phyloP scores from a whole-genome alignment of 1,139 yeast species.

The Protomyces inundatus region DNA sequence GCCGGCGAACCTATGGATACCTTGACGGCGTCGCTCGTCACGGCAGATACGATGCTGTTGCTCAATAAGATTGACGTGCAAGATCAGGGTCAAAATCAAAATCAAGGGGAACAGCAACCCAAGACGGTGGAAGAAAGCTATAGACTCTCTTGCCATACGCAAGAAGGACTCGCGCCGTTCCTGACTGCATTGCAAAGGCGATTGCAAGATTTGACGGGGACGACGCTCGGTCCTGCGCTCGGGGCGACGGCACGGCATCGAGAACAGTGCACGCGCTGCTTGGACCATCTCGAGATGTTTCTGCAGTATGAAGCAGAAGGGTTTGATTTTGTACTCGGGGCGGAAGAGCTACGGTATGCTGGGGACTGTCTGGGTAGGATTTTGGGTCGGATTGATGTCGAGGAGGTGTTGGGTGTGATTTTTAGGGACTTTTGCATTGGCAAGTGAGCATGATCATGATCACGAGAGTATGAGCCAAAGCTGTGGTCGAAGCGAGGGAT shows the following conservation, averaged over 20 bases:
- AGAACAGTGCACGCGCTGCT: conserved; percentile 7
- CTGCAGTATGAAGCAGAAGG: neutral
- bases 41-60: conserved; percentile 30
- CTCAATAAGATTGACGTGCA: conserved; percentile 32
- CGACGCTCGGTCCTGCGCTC: conserved; percentile 35
- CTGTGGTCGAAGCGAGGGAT: too few species aligned
- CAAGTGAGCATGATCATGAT: too few species aligned
- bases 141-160: neutral
- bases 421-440: conserved; percentile 93
- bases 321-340: conserved; percentile 68
- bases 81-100: neutral
- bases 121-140: neutral
- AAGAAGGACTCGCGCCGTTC: neutral
- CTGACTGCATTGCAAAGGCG: conserved; percentile 27
- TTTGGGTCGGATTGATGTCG: conserved; percentile 85
- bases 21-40: conserved; percentile 26
- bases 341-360: conserved; percentile 68
- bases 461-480: neutral
- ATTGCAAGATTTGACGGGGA: conserved; percentile 2
- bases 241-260: conserved; percentile 22
- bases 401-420: conserved; percentile 84
- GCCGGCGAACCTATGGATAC: conserved; percentile 39
- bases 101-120: neutral
- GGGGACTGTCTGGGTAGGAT: conserved; percentile 86
- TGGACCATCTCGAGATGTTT: conserved; percentile 8